These are phyloP conservation scores for Cicer cuneatum DNA, from an alignment of 306 rosid genomes.

Conservation along the genomic window DNA sequence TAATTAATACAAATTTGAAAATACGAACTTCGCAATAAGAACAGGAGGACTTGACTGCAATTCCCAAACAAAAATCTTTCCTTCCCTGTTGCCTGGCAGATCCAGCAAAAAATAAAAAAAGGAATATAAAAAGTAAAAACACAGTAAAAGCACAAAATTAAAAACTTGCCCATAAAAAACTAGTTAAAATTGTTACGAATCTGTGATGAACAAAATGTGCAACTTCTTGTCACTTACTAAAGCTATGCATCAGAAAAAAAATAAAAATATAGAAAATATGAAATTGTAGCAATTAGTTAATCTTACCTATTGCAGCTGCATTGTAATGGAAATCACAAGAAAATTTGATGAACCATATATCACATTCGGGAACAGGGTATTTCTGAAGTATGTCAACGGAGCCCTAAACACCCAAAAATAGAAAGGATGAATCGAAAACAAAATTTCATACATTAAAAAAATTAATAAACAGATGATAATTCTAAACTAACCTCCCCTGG, in stretches of 20 bases:
- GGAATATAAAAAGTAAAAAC: neutral
- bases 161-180: slow-evolving; percentile 9
- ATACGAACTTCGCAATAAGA: slow-evolving; percentile 71
- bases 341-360: slow-evolving; percentile 97
- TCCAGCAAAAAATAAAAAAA: slow-evolving; percentile 8
- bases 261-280: neutral
- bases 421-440: slow-evolving; percentile 8
- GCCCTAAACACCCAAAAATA: slow-evolving; percentile 60
- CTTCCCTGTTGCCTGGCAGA: slow-evolving; percentile 84
- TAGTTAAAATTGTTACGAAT: neutral
- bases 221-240: slow-evolving; percentile 6
- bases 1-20: slow-evolving; percentile 2
- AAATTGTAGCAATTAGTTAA: slow-evolving; percentile 13
- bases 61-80: slow-evolving; percentile 91
- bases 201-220: slow-evolving; percentile 4
- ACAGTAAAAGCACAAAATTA: slow-evolving; percentile 8
- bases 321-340: slow-evolving; percentile 88
- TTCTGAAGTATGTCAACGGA: slow-evolving; percentile 88
- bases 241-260: neutral
- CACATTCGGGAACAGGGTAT: slow-evolving; percentile 95
- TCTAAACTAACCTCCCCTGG: slow-evolving; percentile 93
- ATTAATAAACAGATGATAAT: slow-evolving; percentile 28
- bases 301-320: slow-evolving; percentile 79
- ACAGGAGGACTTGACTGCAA: slow-evolving; percentile 90
- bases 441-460: slow-evolving; percentile 4